phyloP scores from a whole-genome alignment of 139 green algal genomes.

The Micractinium conductrix region DNA sequence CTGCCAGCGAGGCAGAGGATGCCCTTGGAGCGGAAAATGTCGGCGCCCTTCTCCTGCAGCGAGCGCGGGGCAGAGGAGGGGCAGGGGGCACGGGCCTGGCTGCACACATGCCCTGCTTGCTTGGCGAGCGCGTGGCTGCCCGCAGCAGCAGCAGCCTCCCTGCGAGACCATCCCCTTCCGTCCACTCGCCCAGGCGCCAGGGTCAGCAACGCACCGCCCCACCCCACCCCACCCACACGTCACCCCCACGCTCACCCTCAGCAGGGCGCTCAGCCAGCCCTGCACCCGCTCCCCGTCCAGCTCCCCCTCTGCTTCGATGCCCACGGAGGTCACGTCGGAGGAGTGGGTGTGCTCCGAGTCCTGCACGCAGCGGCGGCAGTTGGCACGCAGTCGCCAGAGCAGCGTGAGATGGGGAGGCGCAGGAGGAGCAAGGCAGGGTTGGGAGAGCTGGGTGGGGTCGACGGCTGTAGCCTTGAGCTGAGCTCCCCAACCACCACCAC shows the following conservation, averaged over 20 bases:
- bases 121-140: too few species aligned
- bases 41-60: slow-evolving; percentile 65
- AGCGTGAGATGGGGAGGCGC: neutral
- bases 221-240: too few species aligned
- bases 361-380: too few species aligned
- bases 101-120: neutral
- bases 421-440: too few species aligned
- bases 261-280: slow-evolving; percentile 72
- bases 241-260: slow-evolving; percentile 10
- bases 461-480: too few species aligned
- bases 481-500: too few species aligned
- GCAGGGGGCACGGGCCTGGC: neutral
- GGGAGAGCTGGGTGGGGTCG: too few species aligned
- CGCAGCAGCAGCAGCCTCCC: neutral
- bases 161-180: too few species aligned
- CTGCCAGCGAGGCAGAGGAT: slow-evolving; percentile 75
- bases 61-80: neutral
- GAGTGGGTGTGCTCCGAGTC: slow-evolving; percentile 73
- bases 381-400: too few species aligned
- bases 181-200: too few species aligned
- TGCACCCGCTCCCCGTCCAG: slow-evolving; percentile 73
- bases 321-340: slow-evolving; percentile 61
- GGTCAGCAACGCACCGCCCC: too few species aligned
- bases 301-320: slow-evolving; percentile 65
- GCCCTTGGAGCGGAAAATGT: slow-evolving; percentile 85